Conservation (phyloP, 2,329 filamentous ascomycete genomes). For the Thielaviopsis populi region DNA sequence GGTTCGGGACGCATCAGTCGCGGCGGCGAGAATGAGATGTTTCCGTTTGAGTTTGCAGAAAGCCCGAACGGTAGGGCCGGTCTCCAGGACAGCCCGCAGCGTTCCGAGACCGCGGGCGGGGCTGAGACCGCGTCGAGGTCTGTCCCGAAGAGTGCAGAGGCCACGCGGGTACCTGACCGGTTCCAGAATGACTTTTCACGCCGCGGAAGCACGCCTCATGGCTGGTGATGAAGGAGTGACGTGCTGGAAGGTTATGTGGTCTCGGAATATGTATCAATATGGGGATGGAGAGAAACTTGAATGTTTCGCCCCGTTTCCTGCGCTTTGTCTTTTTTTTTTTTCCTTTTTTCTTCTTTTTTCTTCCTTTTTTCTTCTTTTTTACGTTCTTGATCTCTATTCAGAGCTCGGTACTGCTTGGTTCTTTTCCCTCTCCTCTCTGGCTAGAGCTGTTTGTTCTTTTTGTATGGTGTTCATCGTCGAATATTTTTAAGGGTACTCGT, state of each 20-base stretch:
- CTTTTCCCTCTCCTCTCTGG: slow-evolving; percentile 6
- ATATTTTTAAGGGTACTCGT: not conserved
- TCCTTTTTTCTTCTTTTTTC: not conserved
- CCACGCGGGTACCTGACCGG: not conserved
- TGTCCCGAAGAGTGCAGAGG: not conserved
- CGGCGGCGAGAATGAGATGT: slow-evolving; percentile 13
- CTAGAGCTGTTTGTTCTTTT: not conserved
- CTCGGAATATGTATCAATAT: not conserved
- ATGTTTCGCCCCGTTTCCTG: not conserved
- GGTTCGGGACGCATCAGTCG: slow-evolving; percentile 11
- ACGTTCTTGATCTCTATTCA: slow-evolving; percentile 2
- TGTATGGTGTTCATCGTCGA: not conserved
- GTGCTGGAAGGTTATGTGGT: not conserved
- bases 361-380: not conserved
- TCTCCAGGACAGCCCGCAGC: slow-evolving; percentile 36
- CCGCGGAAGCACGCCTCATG: slow-evolving; percentile 1
- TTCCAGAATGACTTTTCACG: not conserved
- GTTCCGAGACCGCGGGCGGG: slow-evolving; percentile 25
- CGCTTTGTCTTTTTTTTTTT: not conserved
- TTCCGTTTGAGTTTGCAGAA: slow-evolving; percentile 12
- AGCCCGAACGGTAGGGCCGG: slow-evolving; percentile 41
- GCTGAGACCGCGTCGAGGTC: slow-evolving; percentile 19
- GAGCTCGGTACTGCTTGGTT: not conserved
- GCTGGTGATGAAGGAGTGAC: not conserved
- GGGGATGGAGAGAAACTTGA: not conserved